Evolutionary conservation across 768 basidiomycete genomes (phyloP), one percentile per base, ranked within the genome.

Genomic region (Boletus vermiculosoides): DNA sequence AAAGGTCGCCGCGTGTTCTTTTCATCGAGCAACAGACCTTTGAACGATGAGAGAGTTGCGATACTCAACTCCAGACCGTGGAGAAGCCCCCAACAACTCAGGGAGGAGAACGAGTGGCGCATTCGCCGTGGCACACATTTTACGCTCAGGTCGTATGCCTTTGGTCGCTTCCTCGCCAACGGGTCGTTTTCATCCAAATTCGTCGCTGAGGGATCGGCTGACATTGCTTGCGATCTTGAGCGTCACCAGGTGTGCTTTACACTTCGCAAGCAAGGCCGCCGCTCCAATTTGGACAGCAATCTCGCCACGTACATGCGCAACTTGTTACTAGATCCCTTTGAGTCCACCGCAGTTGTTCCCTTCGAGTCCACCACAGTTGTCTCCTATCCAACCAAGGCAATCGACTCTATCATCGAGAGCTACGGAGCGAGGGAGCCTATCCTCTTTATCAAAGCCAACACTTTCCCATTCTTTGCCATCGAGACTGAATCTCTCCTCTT

Each of bases 181-280:
- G 71, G 69, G 1, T 58, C 66, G 2, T 77, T 77, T 56, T 71
- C 74, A 20, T 57, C 69, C 11, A 74, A 77, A 54, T 61, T 67
- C 7, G 50, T 58, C 18, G 62, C 57, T 20, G 44, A 55, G 40
- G 75, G 71, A 47, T 36, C 45, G 31, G 64, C 73, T 45, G 60
- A 65, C 33, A 66, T 77, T 58, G 67, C 74, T 57, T 77, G 76
- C 63, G 72, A 77, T 61, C 54, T 74, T 47, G 71, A 74, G 46
- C 66, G 58, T 13, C 68, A 58, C 39, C 56, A 58, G 16, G 58
- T 77, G 54, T 66, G 70, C 60, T 68, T 77, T 37, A 68, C 66
- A 44, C 52, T 71, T 60, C 55, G 61, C 64, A 61, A 59, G 59
- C 65, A 71, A 61, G 23, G 52, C 67, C 63, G 44, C 40, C 50